phyloP scores from a whole-genome alignment of 2,329 filamentous ascomycete species.

The Ophiocordyceps robertsii region DNA sequence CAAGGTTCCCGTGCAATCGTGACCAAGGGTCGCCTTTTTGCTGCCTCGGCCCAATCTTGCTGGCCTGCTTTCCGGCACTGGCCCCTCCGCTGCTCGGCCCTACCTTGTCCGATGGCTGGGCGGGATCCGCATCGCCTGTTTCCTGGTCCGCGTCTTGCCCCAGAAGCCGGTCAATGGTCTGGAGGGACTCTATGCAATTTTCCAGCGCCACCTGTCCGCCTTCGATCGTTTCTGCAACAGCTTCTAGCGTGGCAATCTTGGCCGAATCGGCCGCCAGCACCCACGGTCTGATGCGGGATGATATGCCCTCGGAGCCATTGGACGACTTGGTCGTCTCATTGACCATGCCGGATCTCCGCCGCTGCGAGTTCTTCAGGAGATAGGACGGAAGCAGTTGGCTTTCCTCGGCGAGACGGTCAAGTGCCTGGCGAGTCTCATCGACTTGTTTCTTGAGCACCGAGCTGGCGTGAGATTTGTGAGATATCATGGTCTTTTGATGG shows the following conservation, averaged over 20 bases:
- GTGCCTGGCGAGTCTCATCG: conserved; percentile 32
- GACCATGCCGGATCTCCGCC: conserved; percentile 26
- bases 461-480: conserved; percentile 45
- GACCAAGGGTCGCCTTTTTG: conserved; percentile 31
- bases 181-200: conserved; percentile 32
- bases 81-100: neutral
- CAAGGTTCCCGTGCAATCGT: conserved; percentile 37
- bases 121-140: conserved; percentile 8
- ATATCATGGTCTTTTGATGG: conserved; percentile 42
- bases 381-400: conserved; percentile 46
- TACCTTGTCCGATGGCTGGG: conserved; percentile 12
- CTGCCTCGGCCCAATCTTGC: conserved; percentile 7
- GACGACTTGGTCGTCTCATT: conserved; percentile 24
- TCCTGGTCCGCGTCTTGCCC: conserved; percentile 17
- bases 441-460: conserved; percentile 34
- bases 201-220: conserved; percentile 42
- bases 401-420: conserved; percentile 45
- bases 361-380: conserved; percentile 24
- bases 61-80: neutral
- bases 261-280: conserved; percentile 45
- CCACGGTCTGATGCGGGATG: conserved; percentile 40
- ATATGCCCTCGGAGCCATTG: conserved; percentile 22
- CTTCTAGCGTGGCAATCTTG: conserved; percentile 43
- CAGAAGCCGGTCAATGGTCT: conserved; percentile 35
- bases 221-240: conserved; percentile 46